Conservation (phyloP, 2,329 filamentous ascomycete species). For the Pseudocercospora pini-densiflorae region DNA sequence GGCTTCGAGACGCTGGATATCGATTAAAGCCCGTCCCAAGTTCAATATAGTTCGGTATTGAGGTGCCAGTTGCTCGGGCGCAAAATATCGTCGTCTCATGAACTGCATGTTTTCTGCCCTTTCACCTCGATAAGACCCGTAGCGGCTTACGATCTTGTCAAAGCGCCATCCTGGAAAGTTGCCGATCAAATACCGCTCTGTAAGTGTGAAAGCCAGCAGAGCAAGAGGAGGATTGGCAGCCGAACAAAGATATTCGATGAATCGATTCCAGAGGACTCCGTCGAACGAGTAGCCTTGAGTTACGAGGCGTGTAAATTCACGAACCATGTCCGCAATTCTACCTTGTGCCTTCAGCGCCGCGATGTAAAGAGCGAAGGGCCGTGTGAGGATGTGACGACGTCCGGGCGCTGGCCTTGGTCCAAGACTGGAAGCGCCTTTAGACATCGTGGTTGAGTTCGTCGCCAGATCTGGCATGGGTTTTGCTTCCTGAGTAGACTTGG, state of each 20-base stretch:
- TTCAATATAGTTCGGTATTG: conserved; percentile 50
- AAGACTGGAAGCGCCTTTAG: background rate
- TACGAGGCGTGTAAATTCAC: conserved; percentile 61
- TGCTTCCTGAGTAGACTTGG: background rate
- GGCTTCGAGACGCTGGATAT: conserved; percentile 42
- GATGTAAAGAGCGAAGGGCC: conserved; percentile 58
- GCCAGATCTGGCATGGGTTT: background rate
- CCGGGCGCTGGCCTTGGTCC: conserved; percentile 24
- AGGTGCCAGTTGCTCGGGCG: conserved; percentile 40
- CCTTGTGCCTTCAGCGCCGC: conserved; percentile 58
- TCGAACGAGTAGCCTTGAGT: conserved; percentile 73
- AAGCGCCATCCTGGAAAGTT: conserved; percentile 74
- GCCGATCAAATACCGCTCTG: conserved; percentile 78
- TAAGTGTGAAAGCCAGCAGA: conserved; percentile 71
- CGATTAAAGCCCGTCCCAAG: conserved; percentile 44
- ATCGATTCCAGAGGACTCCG: conserved; percentile 76
- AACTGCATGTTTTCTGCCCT: conserved; percentile 37
- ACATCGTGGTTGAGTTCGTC: background rate
- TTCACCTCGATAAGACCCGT: background rate
- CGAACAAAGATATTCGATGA: conserved; percentile 69
- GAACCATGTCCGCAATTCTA: conserved; percentile 43
- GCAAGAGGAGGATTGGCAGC: conserved; percentile 55
- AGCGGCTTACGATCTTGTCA: background rate
- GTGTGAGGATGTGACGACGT: conserved; percentile 46
- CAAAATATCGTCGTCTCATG: conserved; percentile 36